phyloP scores from a whole-genome alignment of 208 protist species.

The Crithidia acanthocephali region DNA sequence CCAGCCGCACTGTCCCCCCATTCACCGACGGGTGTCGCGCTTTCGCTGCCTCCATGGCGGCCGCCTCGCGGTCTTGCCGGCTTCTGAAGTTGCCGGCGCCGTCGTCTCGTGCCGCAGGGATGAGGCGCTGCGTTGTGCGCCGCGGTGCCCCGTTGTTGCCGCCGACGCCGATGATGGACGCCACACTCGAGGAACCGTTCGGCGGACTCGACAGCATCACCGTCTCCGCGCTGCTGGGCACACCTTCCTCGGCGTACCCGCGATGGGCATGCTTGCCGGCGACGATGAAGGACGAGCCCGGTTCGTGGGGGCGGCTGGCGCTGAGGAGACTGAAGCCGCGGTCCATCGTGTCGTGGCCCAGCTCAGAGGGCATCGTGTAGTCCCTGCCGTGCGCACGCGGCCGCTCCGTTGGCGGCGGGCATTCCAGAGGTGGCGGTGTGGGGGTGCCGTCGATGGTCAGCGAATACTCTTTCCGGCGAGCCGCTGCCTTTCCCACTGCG shows the following conservation, averaged over 20 bases:
- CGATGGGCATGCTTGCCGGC: not conserved
- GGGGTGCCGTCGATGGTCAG: constrained; percentile 13
- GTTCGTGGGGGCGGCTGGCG: constrained; percentile 3
- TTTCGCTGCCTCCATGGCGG: constrained; percentile 2
- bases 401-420: not conserved
- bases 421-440: constrained; percentile 1
- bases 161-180: not conserved
- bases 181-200: not conserved
- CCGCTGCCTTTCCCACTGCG: not conserved
- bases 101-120: not conserved
- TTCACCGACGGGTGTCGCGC: not conserved
- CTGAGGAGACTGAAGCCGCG: not conserved
- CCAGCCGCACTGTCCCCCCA: constrained; percentile 1
- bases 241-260: not conserved
- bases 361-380: constrained; percentile 15
- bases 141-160: not conserved
- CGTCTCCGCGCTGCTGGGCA: constrained; percentile 6
- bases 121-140: constrained; percentile 2
- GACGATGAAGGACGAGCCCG: constrained; percentile 8
- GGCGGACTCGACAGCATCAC: constrained; percentile 10
- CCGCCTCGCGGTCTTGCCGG: not conserved
- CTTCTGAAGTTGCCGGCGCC: not conserved
- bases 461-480: constrained; percentile 13
- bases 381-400: constrained; percentile 1
- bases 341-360: not conserved